Evolutionary conservation across 345 rosid genomes (phyloP).

Genomic region (Gossypium sturtianum): DNA sequence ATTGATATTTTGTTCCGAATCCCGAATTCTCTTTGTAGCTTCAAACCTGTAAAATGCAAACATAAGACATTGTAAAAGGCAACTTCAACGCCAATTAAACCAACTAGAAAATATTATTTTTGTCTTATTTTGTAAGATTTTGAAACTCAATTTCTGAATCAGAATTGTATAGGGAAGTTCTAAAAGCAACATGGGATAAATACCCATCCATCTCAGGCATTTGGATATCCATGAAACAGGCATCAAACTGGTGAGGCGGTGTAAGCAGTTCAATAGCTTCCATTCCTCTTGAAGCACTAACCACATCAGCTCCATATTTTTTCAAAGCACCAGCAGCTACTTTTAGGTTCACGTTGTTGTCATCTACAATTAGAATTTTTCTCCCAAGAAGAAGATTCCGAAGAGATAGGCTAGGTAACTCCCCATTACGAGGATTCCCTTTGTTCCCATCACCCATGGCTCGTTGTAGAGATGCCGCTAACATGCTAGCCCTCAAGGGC

Average conservation of each 20-base stretch:
- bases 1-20: slow-evolving; percentile 40
- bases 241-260: slow-evolving; percentile 82
- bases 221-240: slow-evolving; percentile 99
- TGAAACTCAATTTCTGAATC: slow-evolving; percentile 1
- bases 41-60: slow-evolving; percentile 51
- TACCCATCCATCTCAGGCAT: slow-evolving; percentile 99
- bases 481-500: slow-evolving; percentile 82
- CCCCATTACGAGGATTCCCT: slow-evolving; percentile 53
- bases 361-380: slow-evolving; percentile 79
- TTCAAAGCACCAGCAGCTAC: slow-evolving; percentile 92
- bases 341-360: slow-evolving; percentile 76
- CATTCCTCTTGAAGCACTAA: slow-evolving; percentile 58
- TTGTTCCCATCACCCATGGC: slow-evolving; percentile 64
- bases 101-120: not conserved
- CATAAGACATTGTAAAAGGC: not conserved
- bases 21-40: slow-evolving; percentile 70
- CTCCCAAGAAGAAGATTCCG: slow-evolving; percentile 67
- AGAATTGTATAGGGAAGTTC: not conserved
- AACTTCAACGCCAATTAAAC: not conserved
- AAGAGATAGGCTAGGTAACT: slow-evolving; percentile 47
- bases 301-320: slow-evolving; percentile 91
- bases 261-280: slow-evolving; percentile 54
- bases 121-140: not conserved
- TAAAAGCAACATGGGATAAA: slow-evolving; percentile 9
- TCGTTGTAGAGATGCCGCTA: slow-evolving; percentile 72